Percentiles rank a stretch among this genome's conserved stretches.
phyloP scores from a whole-genome alignment of 2,329 filamentous ascomycete genomes.

The Beauveria caledonica region DNA sequence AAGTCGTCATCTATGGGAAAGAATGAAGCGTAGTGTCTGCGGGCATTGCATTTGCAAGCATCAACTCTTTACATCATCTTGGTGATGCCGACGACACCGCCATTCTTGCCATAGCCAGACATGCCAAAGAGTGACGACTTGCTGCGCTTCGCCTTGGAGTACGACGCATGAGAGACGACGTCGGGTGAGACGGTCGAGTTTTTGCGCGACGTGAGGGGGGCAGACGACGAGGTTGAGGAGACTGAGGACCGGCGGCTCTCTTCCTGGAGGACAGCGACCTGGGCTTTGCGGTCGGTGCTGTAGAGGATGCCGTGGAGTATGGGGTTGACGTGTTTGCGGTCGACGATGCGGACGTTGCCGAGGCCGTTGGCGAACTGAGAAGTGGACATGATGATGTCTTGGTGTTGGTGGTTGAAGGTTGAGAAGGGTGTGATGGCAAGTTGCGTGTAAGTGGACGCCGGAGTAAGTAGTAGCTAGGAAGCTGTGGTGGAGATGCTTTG shows the following conservation, averaged over 20 bases:
- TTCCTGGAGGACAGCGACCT: slow-evolving; percentile 6
- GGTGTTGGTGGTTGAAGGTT: background rate
- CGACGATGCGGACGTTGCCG: slow-evolving; percentile 8
- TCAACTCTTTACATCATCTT: background rate
- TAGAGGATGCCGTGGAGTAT: slow-evolving; percentile 16
- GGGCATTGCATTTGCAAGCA: background rate
- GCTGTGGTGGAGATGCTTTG: background rate
- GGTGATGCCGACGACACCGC: background rate
- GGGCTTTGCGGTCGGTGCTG: slow-evolving; percentile 11
- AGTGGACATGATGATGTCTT: slow-evolving; percentile 1
- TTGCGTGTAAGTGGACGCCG: background rate
- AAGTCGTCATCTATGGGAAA: background rate
- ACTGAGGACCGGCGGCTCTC: slow-evolving; percentile 7
- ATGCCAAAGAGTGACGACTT: slow-evolving; percentile 4
- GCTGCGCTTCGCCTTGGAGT: slow-evolving; percentile 1
- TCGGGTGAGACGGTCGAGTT: background rate
- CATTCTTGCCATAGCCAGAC: background rate
- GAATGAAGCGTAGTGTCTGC: background rate
- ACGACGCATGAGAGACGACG: background rate
- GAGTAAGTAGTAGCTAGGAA: background rate
- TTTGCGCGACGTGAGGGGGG: background rate
- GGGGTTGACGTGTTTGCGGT: slow-evolving; percentile 15
- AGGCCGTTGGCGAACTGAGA: slow-evolving; percentile 7
- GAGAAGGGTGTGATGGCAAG: background rate
- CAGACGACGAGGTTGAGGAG: background rate